These are phyloP conservation scores for Xylariaceae sp. DNA, from an alignment of 2,329 filamentous ascomycete genomes.

Conservation along the genomic window DNA sequence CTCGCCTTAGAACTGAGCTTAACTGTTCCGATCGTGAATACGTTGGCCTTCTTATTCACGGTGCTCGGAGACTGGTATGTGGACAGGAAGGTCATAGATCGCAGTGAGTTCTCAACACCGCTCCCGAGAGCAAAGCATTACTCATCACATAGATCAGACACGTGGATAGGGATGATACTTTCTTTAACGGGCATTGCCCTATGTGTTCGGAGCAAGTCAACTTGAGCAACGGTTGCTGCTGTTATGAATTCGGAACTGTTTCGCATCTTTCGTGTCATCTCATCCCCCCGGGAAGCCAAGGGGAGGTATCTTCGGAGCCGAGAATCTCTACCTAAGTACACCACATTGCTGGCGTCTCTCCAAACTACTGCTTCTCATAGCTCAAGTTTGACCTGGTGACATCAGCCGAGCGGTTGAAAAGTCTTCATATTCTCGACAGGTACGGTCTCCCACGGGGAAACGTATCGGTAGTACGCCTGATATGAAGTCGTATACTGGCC, in stretches of 20 bases:
- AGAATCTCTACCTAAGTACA: not conserved
- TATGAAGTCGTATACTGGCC: not conserved
- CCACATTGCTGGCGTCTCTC: not conserved
- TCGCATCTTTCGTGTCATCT: not conserved
- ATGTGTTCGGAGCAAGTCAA: slow-evolving; percentile 30
- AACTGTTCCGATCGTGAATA: slow-evolving; percentile 93
- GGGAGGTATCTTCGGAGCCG: not conserved
- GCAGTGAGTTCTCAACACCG: slow-evolving; percentile 50
- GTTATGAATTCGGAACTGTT: not conserved
- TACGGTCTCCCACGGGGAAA: slow-evolving; percentile 1
- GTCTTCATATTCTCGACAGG: not conserved
- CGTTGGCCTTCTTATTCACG: slow-evolving; percentile 90
- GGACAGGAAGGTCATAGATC: slow-evolving; percentile 81
- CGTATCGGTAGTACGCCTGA: not conserved
- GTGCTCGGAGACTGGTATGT: slow-evolving; percentile 94
- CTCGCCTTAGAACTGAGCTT: slow-evolving; percentile 68
- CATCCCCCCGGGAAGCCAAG: not conserved
- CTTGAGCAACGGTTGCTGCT: slow-evolving; percentile 6
- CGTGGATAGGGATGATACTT: slow-evolving; percentile 29
- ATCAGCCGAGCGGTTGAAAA: not conserved
- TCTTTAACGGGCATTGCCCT: slow-evolving; percentile 29
- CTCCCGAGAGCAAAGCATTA: not conserved
- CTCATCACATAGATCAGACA: slow-evolving; percentile 22
- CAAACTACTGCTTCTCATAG: not conserved
- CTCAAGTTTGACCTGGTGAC: not conserved